Evolutionary conservation across 352 stramenopile species (phyloP), one percentile per base, ranked within the genome.

Genomic region (Phytopythium sindhum): DNA sequence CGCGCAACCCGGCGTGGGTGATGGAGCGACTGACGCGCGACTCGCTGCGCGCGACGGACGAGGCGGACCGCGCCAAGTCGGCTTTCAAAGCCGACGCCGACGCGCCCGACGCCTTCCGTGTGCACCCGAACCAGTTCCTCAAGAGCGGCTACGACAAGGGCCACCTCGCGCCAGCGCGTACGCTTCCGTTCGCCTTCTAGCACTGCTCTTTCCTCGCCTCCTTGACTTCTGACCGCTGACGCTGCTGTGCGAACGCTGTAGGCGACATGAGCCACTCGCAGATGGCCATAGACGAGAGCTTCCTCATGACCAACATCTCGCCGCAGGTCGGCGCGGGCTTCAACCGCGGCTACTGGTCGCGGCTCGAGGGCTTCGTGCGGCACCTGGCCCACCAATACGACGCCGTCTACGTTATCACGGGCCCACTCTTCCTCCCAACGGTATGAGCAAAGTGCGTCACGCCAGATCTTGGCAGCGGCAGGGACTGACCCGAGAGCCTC

Each of bases 281-380:
- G 58, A 57, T 82, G 39, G 79, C 83, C 29, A 92, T 97, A 79
- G 72, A 97, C 62, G 93, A 98, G 72, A 98, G 94, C 57, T 99
- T 98, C 65, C 75, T 93, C n/a, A 95, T 99, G 75, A 96, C 81
- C 55, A 99, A 99, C 73, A 94, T 98, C 61, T 97, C 88, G 28
- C 96, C 96, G 0, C 96, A 99, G 66, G 67, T 96, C 48, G 88
- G 87, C 41, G 84, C 77, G 28, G 86, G 86, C 24, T 96, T 97
- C 65, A 97, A 97, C 64, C 89, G 90, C 33, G 75, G 80, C 55
- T 96, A 96, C 69, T 97, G 90, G 90, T 78, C 88, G 11, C 78
- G 85, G 23, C 69, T 97, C 35, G 90, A 97, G 65, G 80, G 87
- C 51, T 96, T 96, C 57, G 79, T 95, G 57, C 87, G 90, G 28